Conservation (phyloP, 257 asterid genomes). For the Plantago elongata region DNA sequence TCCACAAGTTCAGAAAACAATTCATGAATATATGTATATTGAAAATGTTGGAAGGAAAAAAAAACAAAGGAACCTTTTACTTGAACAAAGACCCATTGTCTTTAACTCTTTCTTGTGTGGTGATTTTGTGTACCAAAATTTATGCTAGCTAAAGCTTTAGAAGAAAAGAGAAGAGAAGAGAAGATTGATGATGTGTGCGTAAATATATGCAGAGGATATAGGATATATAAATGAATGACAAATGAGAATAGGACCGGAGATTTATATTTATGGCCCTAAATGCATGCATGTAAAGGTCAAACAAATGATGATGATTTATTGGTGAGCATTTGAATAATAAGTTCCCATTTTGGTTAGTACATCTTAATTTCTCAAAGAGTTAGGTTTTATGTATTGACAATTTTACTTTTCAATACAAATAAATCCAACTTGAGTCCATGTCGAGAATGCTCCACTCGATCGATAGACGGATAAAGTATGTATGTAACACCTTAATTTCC, state of each 20-base stretch:
- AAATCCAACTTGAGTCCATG: too few species aligned
- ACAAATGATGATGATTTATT: too few species aligned
- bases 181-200: neutral
- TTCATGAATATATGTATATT: neutral
- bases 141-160: neutral
- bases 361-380: too few species aligned
- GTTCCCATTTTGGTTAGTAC: constrained; percentile 13
- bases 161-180: neutral
- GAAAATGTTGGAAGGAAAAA: neutral
- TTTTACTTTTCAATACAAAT: too few species aligned
- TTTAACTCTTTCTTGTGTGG: neutral
- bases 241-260: neutral
- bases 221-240: neutral
- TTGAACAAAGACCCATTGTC: constrained; percentile 20
- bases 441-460: too few species aligned
- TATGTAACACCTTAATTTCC: too few species aligned
- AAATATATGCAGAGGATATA: neutral
- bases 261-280: constrained; percentile 8
- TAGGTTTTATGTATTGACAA: too few species aligned
- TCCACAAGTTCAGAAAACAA: neutral
- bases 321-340: neutral
- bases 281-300: neutral
- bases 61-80: constrained; percentile 22
- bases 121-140: neutral
- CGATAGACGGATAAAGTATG: too few species aligned